Percentiles rank a stretch among this genome's conserved stretches.
phyloP scores from a whole-genome alignment of 352 stramenopile genomes.

The Phytophthora citrophthora region DNA sequence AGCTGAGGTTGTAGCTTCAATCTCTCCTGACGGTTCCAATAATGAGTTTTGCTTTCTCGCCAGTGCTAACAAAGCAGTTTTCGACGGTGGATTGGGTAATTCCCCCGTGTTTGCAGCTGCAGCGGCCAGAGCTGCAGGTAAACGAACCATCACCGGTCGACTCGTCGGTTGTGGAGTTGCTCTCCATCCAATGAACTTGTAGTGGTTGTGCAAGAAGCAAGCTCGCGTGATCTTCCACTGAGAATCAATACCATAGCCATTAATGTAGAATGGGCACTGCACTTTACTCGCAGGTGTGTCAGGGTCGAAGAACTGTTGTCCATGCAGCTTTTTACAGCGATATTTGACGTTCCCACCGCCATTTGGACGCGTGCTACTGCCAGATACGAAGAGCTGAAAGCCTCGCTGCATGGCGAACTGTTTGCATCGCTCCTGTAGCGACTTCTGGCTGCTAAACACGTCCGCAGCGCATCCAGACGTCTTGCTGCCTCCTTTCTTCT shows the following conservation, averaged over 20 bases:
- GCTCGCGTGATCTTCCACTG: constrained; percentile 80
- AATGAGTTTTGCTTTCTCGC: not conserved
- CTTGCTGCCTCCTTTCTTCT: constrained; percentile 75
- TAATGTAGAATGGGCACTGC: constrained; percentile 85
- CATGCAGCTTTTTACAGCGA: constrained; percentile 81
- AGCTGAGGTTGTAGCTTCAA: not conserved
- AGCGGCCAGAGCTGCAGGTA: constrained; percentile 9
- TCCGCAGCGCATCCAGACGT: constrained; percentile 55
- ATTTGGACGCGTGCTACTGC: constrained; percentile 71
- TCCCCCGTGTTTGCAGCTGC: constrained; percentile 7
- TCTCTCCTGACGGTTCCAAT: not conserved
- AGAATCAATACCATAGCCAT: constrained; percentile 70
- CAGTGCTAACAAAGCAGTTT: not conserved
- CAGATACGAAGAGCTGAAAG: constrained; percentile 74
- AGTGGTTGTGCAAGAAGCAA: constrained; percentile 84
- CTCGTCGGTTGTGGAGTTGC: constrained; percentile 12
- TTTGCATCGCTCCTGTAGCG: constrained; percentile 79
- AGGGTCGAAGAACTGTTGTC: constrained; percentile 79
- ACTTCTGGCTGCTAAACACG: constrained; percentile 66
- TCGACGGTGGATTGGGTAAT: not conserved
- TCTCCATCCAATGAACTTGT: constrained; percentile 83
- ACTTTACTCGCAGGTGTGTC: constrained; percentile 50
- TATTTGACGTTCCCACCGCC: constrained; percentile 86
- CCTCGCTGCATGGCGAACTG: constrained; percentile 77
- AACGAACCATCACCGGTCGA: not conserved